phyloP scores from a whole-genome alignment of 2,329 filamentous ascomycete species.

The Proliferodiscus dingleyae region DNA sequence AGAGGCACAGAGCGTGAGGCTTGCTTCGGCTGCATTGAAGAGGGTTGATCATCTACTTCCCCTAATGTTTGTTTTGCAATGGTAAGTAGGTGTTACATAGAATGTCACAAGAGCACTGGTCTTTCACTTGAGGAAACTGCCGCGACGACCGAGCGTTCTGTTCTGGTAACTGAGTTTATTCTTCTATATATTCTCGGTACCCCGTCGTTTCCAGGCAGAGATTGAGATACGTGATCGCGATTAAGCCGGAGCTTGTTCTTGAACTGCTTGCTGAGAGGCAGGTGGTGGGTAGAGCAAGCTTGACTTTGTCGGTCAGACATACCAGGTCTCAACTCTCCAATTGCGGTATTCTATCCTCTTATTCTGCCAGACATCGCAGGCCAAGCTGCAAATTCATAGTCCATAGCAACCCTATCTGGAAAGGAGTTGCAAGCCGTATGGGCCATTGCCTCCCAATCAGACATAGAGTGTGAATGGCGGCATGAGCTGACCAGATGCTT shows the following conservation, averaged over 20 bases:
- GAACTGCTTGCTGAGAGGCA: conserved; percentile 73
- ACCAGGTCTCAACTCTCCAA: conserved; percentile 1
- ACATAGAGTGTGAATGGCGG: no score
- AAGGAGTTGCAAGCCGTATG: no score
- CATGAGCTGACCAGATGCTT: not conserved
- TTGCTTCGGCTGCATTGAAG: not conserved
- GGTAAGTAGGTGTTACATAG: conserved; percentile 11
- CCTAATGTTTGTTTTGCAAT: conserved; percentile 9
- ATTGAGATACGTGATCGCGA: conserved; percentile 68
- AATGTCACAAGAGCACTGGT: conserved; percentile 2
- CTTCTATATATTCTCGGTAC: conserved; percentile 74
- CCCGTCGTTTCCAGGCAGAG: conserved; percentile 69
- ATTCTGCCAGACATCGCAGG: not conserved
- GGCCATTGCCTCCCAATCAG: no score
- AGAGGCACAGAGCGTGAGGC: no score
- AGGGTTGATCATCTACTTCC: not conserved
- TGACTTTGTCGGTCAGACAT: conserved; percentile 68
- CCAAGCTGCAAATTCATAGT: no score
- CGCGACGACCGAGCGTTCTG: conserved; percentile 30
- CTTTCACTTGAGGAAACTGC: conserved; percentile 17
- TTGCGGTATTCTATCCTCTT: not conserved
- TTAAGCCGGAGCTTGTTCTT: conserved; percentile 99
- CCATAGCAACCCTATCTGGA: no score
- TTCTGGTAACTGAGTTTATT: conserved; percentile 56
- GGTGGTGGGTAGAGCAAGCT: conserved; percentile 82